These are phyloP conservation scores for Erodium moschatum DNA, from an alignment of 441 rosid genomes.

Conservation along the genomic window DNA sequence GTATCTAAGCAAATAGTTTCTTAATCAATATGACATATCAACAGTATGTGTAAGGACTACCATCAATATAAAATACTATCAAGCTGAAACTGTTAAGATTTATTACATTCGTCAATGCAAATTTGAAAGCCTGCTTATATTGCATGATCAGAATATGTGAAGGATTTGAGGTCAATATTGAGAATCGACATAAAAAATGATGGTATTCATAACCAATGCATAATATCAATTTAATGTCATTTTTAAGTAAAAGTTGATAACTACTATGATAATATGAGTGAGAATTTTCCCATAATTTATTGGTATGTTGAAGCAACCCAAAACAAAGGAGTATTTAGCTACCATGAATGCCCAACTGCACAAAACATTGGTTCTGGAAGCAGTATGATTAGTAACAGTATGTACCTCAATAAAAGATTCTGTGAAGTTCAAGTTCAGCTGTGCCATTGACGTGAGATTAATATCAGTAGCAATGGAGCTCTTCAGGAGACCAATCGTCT, in stretches of 20 bases:
- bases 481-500: conserved; percentile 46
- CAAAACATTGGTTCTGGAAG: conserved; percentile 5
- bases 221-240: not conserved
- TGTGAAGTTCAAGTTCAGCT: conserved; percentile 68
- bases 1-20: not conserved
- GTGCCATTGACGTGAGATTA: conserved; percentile 47
- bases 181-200: not conserved
- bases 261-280: not conserved
- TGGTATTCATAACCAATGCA: conserved; percentile 2
- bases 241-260: not conserved
- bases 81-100: not conserved
- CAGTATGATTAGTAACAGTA: conserved; percentile 15
- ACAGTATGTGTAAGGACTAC: not conserved
- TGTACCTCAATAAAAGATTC: conserved; percentile 81
- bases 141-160: not conserved
- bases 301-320: conserved; percentile 3
- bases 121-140: not conserved
- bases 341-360: conserved; percentile 2
- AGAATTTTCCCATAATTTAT: not conserved
- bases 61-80: not conserved
- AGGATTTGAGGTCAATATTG: not conserved
- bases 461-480: conserved; percentile 50
- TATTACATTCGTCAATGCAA: not conserved
- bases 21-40: not conserved
- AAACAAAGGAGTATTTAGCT: not conserved